Conservation (phyloP, 1,284 basidiomycete species). For the Ustilago esculenta region DNA sequence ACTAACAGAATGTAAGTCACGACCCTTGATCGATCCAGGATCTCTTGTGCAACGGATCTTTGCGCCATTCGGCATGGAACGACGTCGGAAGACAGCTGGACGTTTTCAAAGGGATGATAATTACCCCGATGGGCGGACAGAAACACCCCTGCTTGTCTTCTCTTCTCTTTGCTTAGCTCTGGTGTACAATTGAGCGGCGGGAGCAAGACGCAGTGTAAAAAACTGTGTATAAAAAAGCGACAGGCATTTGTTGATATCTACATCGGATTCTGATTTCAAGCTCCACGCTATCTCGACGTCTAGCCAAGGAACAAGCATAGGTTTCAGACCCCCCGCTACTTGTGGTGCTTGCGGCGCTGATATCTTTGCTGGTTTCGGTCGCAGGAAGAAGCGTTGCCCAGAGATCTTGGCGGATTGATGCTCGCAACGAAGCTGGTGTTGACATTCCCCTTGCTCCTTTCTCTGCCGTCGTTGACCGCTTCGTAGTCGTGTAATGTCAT, state of each 20-base stretch:
- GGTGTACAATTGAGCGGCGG: conserved; percentile 51
- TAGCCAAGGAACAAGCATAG: background rate
- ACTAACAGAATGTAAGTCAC: no score
- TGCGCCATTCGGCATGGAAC: no score
- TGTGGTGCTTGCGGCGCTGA: no score
- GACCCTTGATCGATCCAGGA: no score
- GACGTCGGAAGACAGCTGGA: background rate
- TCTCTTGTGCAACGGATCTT: no score
- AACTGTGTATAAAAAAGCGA: conserved; percentile 43
- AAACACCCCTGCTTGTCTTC: conserved; percentile 41
- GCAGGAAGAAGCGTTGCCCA: no score
- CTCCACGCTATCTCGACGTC: no score
- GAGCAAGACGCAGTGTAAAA: conserved; percentile 34
- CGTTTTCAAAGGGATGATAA: conserved; percentile 31
- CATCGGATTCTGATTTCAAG: conserved; percentile 51
- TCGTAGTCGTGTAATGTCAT: background rate
- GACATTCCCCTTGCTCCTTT: conserved; percentile 8
- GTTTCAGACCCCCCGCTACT: no score
- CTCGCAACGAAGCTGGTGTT: background rate
- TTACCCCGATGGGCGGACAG: conserved; percentile 54
- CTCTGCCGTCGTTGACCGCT: background rate
- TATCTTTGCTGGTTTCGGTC: no score
- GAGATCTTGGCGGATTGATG: no score
- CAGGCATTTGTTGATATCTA: conserved; percentile 56
- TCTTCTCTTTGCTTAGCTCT: conserved; percentile 37